Percentiles rank a stretch among this genome's conserved stretches.
Evolutionary conservation across 768 basidiomycete species (phyloP).

Genomic region (Daedaleopsis nitida): DNA sequence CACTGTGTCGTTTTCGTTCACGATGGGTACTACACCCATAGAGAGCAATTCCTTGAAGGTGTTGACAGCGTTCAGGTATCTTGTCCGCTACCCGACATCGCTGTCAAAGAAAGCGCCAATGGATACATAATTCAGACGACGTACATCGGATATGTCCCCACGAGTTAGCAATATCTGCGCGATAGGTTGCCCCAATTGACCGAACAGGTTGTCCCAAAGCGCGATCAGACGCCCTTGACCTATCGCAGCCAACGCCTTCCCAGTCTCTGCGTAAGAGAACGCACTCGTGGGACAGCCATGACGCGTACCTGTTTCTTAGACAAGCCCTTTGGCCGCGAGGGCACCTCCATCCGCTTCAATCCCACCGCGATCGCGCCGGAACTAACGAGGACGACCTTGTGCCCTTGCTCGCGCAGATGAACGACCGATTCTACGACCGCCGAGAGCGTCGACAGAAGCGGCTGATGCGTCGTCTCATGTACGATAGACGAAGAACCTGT

Average conservation of each 20-base stretch:
- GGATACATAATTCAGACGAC: constrained; percentile 25
- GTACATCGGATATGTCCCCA: constrained; percentile 95
- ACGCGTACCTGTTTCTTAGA: constrained; percentile 87
- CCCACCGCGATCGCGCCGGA: constrained; percentile 99
- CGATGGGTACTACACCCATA: constrained; percentile 96
- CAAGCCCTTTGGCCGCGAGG: constrained; percentile 77
- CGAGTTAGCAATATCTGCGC: constrained; percentile 94
- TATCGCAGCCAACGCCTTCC: constrained; percentile 91
- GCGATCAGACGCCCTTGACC: constrained; percentile 97
- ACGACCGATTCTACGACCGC: constrained; percentile 91
- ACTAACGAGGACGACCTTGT: constrained; percentile 93
- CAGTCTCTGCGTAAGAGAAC: constrained; percentile 22
- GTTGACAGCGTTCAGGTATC: constrained; percentile 96
- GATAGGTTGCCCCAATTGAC: constrained; percentile 91
- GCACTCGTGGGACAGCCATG: background rate
- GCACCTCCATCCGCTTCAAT: constrained; percentile 85
- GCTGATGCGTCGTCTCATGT: constrained; percentile 90
- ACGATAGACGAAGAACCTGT: constrained; percentile 96
- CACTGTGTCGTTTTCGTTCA: constrained; percentile 98
- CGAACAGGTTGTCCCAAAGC: constrained; percentile 95
- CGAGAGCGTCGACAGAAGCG: constrained; percentile 88
- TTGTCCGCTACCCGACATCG: constrained; percentile 63
- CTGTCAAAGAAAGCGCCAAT: background rate
- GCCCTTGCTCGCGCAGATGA: constrained; percentile 73
- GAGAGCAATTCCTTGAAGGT: constrained; percentile 89